Evolutionary conservation across 1,139 yeast genomes (phyloP).

Genomic region (Kazachstania sp.): DNA sequence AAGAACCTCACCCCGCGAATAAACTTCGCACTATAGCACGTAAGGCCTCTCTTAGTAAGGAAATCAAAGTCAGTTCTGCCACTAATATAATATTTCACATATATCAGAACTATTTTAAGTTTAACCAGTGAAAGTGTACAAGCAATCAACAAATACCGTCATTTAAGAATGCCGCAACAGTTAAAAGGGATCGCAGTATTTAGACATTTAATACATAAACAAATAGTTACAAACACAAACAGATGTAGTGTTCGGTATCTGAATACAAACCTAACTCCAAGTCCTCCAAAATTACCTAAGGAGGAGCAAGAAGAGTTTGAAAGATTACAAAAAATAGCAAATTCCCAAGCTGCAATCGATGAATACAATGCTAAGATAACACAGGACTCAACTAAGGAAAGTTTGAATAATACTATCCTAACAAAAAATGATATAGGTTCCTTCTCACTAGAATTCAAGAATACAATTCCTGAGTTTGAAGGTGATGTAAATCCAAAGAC

Average conservation of each 20-base stretch:
- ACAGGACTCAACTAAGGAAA: constrained; percentile 31
- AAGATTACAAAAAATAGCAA: constrained; percentile 69
- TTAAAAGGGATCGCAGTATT: too few species aligned
- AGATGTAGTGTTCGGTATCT: neutral
- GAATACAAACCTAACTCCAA: constrained; percentile 38
- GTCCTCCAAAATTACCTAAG: constrained; percentile 78
- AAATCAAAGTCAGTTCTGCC: too few species aligned
- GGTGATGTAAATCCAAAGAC: constrained; percentile 90
- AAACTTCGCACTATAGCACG: too few species aligned
- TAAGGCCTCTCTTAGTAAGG: too few species aligned
- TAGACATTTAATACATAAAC: neutral
- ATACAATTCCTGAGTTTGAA: constrained; percentile 88
- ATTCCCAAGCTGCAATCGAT: constrained; percentile 70
- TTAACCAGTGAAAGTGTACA: too few species aligned
- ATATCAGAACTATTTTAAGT: too few species aligned
- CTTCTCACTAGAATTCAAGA: constrained; percentile 60
- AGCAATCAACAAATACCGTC: too few species aligned
- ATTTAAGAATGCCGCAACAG: too few species aligned
- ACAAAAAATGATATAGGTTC: constrained; percentile 52
- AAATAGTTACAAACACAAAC: neutral
- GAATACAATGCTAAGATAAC: constrained; percentile 53
- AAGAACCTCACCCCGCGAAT: too few species aligned
- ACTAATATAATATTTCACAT: too few species aligned
- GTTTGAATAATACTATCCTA: constrained; percentile 34
- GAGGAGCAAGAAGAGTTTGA: constrained; percentile 94